Evolutionary conservation across 108 stramenopile species (phyloP), one percentile per base, ranked within the genome.

Genomic region (Pelagomonas calceolata): DNA sequence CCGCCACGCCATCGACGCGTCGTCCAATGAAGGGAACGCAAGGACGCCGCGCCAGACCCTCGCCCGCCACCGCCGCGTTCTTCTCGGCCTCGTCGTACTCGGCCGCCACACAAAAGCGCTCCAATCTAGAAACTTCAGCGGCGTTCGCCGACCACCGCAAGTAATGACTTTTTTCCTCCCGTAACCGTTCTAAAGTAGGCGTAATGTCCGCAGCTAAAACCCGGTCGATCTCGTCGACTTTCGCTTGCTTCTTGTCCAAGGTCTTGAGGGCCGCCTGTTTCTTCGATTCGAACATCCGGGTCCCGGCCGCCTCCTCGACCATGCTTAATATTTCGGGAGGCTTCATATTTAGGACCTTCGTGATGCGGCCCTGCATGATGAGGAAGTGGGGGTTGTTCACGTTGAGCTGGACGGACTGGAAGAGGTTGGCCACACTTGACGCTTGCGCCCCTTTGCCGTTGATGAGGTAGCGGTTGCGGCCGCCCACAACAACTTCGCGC

Each of bases 311-410:
- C 84, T 99, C 98, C 85, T 99, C 98, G 35, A 99, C 92, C 98
- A 99, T 99, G 45, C 95, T 93, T 36, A 99, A 86, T 77, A 96
- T 96, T 80, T 99, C 98, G 64, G 88, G 75, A 17, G 98, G 96
- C 75, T 98, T 98, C 98, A 99, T 99, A 82, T 99, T 99, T 66
- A 99, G 86, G 12, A 99, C 98, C 78, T 98, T 95, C 67, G 96
- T 95, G 73, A 95, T 95, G 33, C 94, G 87, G 72, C 94, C 93
- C 84, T 99, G 98, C 96, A 98, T 97, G 81, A 99, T 99, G 64
- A 97, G 87, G 83, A 99, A 99, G 81, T 99, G 98, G 14, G 98
- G 98, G 86, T 99, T 99, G 81, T 97, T 96, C 75, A 97, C 98
- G 80, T 99, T 99, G 64, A 99, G 86, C 82, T 99, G 98, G n/a